phyloP scores from a whole-genome alignment of 176 grass and related monocot species.

The Aegilops bicornis region DNA sequence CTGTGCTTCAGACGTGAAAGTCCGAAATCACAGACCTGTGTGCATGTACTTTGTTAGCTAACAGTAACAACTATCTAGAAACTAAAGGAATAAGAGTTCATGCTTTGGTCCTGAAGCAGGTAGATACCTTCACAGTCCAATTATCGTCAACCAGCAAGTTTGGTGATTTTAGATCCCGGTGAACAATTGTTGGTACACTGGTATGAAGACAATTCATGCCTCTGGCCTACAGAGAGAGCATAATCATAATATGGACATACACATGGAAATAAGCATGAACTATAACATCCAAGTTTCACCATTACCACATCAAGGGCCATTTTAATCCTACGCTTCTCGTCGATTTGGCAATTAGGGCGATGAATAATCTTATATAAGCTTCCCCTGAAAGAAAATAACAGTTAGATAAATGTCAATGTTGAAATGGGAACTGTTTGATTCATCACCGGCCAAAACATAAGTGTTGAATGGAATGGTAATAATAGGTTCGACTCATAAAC shows the following conservation, averaged over 20 bases:
- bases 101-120: constrained; percentile 19
- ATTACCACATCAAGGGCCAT: constrained; percentile 98
- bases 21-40: constrained; percentile 96
- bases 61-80: background rate
- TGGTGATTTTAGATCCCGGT: constrained; percentile 92
- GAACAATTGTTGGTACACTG: constrained; percentile 87
- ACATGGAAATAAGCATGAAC: constrained; percentile 31
- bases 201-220: constrained; percentile 97
- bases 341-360: constrained; percentile 84
- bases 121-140: constrained; percentile 89
- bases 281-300: constrained; percentile 27
- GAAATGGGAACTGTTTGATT: constrained; percentile 1
- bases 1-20: constrained; percentile 91
- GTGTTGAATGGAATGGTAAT: background rate
- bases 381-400: constrained; percentile 57
- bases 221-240: constrained; percentile 58
- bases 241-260: constrained; percentile 12
- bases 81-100: constrained; percentile 12
- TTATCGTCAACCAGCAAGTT: constrained; percentile 95
- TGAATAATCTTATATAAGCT: constrained; percentile 91
- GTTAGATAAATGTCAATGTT: constrained; percentile 7
- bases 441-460: background rate
- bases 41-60: constrained; percentile 24
- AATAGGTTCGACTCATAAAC: constrained; percentile 8
- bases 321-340: constrained; percentile 81